Conservation (phyloP, 2,329 filamentous ascomycete genomes). For the Aspergillus ochraceoroseus region DNA sequence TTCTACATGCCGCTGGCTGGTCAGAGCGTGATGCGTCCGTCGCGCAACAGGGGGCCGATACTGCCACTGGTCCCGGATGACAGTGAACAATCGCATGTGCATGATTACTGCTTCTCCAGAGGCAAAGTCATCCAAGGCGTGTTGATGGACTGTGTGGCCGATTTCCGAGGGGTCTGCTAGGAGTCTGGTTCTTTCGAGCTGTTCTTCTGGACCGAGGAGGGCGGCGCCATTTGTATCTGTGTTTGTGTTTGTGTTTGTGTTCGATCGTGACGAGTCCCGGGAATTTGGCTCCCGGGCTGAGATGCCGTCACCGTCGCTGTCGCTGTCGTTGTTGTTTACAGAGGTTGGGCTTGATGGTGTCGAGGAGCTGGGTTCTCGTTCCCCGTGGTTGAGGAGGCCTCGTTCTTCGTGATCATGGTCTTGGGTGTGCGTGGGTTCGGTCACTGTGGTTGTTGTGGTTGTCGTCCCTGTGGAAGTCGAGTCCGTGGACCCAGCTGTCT, state of each 20-base stretch:
- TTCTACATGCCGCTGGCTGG: constrained; percentile 35
- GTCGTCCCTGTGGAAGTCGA: constrained; percentile 13
- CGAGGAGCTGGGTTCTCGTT: not conserved
- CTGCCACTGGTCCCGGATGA: constrained; percentile 40
- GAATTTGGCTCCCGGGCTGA: constrained; percentile 27
- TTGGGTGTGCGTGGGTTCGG: constrained; percentile 33
- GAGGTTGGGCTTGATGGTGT: no score
- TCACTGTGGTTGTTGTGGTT: constrained; percentile 22
- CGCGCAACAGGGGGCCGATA: constrained; percentile 25
- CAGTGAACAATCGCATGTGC: constrained; percentile 34
- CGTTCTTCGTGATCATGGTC: constrained; percentile 58
- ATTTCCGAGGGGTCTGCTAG: constrained; percentile 34
- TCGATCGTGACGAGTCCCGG: not conserved
- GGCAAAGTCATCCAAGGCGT: constrained; percentile 38
- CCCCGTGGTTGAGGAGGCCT: constrained; percentile 42
- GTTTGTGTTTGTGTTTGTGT: not conserved
- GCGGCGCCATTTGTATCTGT: constrained; percentile 9
- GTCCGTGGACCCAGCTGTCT: constrained; percentile 35
- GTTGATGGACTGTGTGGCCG: constrained; percentile 25
- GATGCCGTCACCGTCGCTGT: no score
- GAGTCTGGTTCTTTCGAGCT: constrained; percentile 30
- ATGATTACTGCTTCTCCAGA: constrained; percentile 38
- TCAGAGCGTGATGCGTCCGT: constrained; percentile 29
- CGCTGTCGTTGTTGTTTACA: no score
- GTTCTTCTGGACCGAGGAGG: constrained; percentile 17